Evolutionary conservation across 257 asterid species (phyloP), one percentile per base, ranked within the genome.

Genomic region (Gentiana macrophylla): DNA sequence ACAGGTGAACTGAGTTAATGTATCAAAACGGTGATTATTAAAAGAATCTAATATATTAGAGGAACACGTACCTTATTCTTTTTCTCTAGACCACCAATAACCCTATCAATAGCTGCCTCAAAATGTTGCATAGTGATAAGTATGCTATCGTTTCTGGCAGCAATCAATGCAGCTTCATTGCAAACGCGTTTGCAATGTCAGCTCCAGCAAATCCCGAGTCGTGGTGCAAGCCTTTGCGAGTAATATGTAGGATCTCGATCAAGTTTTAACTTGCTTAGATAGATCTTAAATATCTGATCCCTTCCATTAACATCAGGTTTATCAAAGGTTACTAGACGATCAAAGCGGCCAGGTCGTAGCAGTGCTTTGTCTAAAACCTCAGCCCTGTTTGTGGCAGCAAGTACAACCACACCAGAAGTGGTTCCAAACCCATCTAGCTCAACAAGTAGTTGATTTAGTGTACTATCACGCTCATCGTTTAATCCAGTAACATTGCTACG

Each of bases 131-230:
- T 84, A 4, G 75, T 80, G 53, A 86, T 72, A 43, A 79, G 6
- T 6, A 63, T 53, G 47, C 80, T 69, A 37, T 86, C 96, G 58
- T 49, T 55, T 71, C 97, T 84, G 15, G 86, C 95, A 8, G 97
- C 97, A 68, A 90, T 74, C 46, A 90, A 71, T 62, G 97, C 96
- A 72, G 97, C 97, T 64, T 90, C 96, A 66, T 90, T 90, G 56
- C 97, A 90, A 15, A 90, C 89, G 69, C 89, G 69, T 86, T 90
- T 32, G 94, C 94, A 60, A 90, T 90, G 74, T 90, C 97, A 11
- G 97, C 97, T 38, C 97, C 97, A 45, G 97, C 88, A 75, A 89
- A 84, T 49, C 97, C 97, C 38, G 97, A 44, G 97, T 89, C 49
- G 80, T 53, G 97, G 96, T 45, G 94, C 93, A 63, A 90, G 93